Evolutionary conservation across 148 eudicot genomes (phyloP).

Genomic region (Vaccinium vitisidaea): DNA sequence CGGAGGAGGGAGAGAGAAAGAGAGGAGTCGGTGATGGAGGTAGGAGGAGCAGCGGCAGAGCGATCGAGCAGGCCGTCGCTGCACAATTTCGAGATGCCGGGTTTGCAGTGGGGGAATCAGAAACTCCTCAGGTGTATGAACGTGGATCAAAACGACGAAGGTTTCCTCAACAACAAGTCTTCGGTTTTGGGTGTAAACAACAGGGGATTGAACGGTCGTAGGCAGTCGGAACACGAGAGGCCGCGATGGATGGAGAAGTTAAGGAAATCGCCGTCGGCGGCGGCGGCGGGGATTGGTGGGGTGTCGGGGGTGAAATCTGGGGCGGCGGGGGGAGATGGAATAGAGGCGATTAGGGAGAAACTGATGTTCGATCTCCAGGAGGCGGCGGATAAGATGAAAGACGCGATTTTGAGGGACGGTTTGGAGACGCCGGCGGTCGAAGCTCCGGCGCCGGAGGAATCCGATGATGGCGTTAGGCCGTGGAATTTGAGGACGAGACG

Average conservation of each 20-base stretch:
- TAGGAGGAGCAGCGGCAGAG: conserved; percentile 29
- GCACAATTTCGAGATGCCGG: conserved; percentile 57
- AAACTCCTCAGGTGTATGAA: conserved; percentile 38
- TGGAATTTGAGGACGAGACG: conserved; percentile 76
- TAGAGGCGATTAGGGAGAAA: conserved; percentile 55
- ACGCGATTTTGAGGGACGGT: conserved; percentile 35
- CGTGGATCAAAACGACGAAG: conserved; percentile 25
- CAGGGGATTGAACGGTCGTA: conserved; percentile 13
- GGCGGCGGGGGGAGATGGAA: conserved; percentile 28
- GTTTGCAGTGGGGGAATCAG: conserved; percentile 65
- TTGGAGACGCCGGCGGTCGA: conserved; percentile 22
- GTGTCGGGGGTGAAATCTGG: background rate
- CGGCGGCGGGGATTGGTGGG: background rate
- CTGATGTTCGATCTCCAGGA: conserved; percentile 59
- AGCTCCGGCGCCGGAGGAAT: conserved; percentile 13
- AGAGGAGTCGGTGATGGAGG: conserved; percentile 28
- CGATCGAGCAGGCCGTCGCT: conserved; percentile 52
- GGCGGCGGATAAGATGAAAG: conserved; percentile 53
- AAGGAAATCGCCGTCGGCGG: conserved; percentile 17
- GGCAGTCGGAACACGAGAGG: no score
- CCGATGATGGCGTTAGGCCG: conserved; percentile 31
- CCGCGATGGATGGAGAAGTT: background rate
- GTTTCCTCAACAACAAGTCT: conserved; percentile 17
- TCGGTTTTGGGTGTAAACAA: conserved; percentile 6
- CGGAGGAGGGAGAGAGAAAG: conserved; percentile 6